Percentiles rank a stretch among this genome's conserved stretches.
Conservation (phyloP, 495 filamentous ascomycete species). For the Xylaria intraflava region DNA sequence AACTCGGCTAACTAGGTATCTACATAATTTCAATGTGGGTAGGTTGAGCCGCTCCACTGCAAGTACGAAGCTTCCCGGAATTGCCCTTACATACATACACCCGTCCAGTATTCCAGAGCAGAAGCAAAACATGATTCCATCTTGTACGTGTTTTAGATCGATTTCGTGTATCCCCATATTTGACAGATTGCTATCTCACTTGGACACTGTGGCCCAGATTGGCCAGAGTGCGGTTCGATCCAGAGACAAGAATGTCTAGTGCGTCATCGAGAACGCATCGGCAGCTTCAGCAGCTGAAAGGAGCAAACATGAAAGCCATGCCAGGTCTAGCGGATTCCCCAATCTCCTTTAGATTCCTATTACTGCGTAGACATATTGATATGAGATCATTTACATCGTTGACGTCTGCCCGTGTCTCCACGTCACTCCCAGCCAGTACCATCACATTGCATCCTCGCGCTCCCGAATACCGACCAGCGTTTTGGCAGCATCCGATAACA, state of each 20-base stretch:
- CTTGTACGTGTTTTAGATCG: too few species aligned
- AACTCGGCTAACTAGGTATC: too few species aligned
- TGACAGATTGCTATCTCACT: too few species aligned
- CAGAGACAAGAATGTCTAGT: constrained; percentile 1
- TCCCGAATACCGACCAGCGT: neutral
- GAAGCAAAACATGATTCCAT: too few species aligned
- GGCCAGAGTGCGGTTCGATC: constrained; percentile 4
- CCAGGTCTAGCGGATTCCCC: too few species aligned
- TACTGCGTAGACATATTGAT: neutral
- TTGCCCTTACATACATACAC: too few species aligned
- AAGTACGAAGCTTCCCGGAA: too few species aligned
- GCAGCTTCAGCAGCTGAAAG: neutral
- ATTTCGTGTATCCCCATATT: too few species aligned
- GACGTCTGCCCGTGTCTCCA: neutral
- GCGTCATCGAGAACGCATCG: constrained; percentile 11
- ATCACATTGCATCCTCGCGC: neutral
- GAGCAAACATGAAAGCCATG: neutral
- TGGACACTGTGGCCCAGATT: neutral
- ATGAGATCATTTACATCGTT: neutral
- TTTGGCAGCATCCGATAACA: neutral
- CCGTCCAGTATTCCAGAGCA: too few species aligned
- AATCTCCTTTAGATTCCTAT: too few species aligned
- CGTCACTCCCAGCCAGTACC: neutral
- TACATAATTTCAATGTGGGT: too few species aligned
- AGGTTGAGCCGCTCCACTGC: too few species aligned